phyloP scores from a whole-genome alignment of 805 yeast genomes.

The Crinitomyces ghanaensis region DNA sequence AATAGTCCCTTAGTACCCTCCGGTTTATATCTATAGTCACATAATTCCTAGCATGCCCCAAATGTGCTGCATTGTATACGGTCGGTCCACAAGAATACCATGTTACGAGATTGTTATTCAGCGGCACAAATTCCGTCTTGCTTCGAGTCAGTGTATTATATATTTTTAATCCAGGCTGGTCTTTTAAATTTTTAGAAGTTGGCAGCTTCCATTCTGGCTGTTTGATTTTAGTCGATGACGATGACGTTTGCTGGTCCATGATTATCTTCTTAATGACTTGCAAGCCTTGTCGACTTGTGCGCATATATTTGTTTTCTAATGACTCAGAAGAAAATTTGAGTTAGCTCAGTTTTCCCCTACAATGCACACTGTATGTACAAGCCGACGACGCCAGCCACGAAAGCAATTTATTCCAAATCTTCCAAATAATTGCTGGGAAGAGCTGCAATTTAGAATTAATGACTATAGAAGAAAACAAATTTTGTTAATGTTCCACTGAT shows the following conservation, averaged over 20 bases:
- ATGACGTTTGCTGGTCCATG: conserved; percentile 13
- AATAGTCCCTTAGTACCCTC: conserved; percentile 78
- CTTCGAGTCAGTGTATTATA: conserved; percentile 77
- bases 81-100: conserved; percentile 99
- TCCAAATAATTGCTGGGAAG: too few species aligned
- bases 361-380: too few species aligned
- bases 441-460: too few species aligned
- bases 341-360: too few species aligned
- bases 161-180: conserved; percentile 47
- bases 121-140: conserved; percentile 71
- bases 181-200: conserved; percentile 9
- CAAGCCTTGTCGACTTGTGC: too few species aligned
- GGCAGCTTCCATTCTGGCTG: conserved; percentile 49
- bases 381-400: too few species aligned
- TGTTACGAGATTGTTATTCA: conserved; percentile 46
- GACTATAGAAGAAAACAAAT: too few species aligned
- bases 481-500: too few species aligned
- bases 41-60: conserved; percentile 98
- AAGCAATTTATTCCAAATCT: too few species aligned
- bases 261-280: conserved; percentile 1
- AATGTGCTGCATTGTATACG: conserved; percentile 88
- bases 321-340: too few species aligned
- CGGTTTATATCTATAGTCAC: conserved; percentile 91
- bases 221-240: too few species aligned
- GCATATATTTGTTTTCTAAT: too few species aligned